Evolutionary conservation across 768 basidiomycete species (phyloP), one percentile per base, ranked within the genome.

Genomic region (Lentinula sp.): DNA sequence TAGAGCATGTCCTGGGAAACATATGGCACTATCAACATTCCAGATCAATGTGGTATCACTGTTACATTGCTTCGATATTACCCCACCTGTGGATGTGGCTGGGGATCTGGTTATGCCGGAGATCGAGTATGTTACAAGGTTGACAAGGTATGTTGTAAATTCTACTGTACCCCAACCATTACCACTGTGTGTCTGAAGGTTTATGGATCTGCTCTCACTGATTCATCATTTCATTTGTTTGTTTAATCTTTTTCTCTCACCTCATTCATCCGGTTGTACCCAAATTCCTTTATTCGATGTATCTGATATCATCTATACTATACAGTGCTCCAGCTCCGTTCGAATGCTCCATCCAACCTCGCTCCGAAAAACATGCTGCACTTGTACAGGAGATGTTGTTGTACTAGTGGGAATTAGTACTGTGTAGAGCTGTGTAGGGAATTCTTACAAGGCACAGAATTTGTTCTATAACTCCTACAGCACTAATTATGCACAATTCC

Each of bases 1-100:
- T 15, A 72, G 72, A 18, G 65, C 69, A 23, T 74, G 73, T 61
- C 71, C 72, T 28, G 77, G 72, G 1, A 56, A 60, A 33, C 67
- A 72, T 43, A 68, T 76, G 61, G 73, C 67, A 4, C 51, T 63
- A 3, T 66, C 70, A 6, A 65, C 68, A 2, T 23, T 73, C 16
- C 71, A 67, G 65, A 67, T 74, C 41, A 64, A 68, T 4, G 62
- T 69, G 15, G 71, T 71, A 10, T 70, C 71, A 6, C 65, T 74
- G 2, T 63, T 77, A 15, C 64, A 74, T 2, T 67, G 67, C 2
- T 74, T 73, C 61, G 63, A 70, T 18, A 69, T 76, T 39, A 54
- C 62, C 5, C 69, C 70, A 52, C 63, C 67, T 9, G 56, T 64
- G 7, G 70, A 72, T 37, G 66, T 67, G 18, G 60, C 63, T 20